Percentiles rank a stretch among this genome's conserved stretches.
These are phyloP conservation scores for Russula sp. DNA, from an alignment of 768 basidiomycete genomes.

Conservation along the genomic window DNA sequence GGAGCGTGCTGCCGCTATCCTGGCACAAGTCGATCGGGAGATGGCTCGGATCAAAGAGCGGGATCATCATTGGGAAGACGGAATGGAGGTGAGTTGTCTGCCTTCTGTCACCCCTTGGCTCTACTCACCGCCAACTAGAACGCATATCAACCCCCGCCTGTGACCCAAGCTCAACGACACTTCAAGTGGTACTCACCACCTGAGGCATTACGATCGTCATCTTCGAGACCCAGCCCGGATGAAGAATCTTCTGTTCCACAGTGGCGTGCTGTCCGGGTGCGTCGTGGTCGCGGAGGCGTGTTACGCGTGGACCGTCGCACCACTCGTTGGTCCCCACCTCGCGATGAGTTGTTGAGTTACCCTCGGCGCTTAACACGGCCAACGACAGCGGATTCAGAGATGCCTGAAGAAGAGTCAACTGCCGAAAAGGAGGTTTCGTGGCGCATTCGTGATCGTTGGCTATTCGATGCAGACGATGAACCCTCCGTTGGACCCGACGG, in stretches of 20 bases:
- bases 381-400: constrained; percentile 29
- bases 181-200: constrained; percentile 60
- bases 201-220: constrained; percentile 37
- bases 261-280: constrained; percentile 59
- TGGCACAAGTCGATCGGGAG: constrained; percentile 59
- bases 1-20: constrained; percentile 61
- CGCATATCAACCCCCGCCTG: constrained; percentile 63
- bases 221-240: constrained; percentile 33
- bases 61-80: constrained; percentile 85
- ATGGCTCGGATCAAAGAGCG: constrained; percentile 59
- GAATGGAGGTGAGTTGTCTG: constrained; percentile 61
- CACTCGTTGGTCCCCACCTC: constrained; percentile 26
- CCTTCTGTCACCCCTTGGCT: neutral
- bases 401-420: constrained; percentile 33
- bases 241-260: constrained; percentile 36
- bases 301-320: constrained; percentile 67
- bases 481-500: constrained; percentile 56
- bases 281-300: constrained; percentile 81
- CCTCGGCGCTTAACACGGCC: constrained; percentile 28
- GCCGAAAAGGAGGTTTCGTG: constrained; percentile 43
- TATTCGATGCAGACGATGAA: constrained; percentile 62
- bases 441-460: constrained; percentile 59
- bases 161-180: constrained; percentile 57
- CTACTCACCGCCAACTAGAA: constrained; percentile 43
- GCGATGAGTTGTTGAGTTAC: constrained; percentile 21